A percentile compares a stretch with the other conserved stretches of the same genome.
Conservation (phyloP, 2,329 filamentous ascomycete species). For the Ploettnerulaceae sp. region DNA sequence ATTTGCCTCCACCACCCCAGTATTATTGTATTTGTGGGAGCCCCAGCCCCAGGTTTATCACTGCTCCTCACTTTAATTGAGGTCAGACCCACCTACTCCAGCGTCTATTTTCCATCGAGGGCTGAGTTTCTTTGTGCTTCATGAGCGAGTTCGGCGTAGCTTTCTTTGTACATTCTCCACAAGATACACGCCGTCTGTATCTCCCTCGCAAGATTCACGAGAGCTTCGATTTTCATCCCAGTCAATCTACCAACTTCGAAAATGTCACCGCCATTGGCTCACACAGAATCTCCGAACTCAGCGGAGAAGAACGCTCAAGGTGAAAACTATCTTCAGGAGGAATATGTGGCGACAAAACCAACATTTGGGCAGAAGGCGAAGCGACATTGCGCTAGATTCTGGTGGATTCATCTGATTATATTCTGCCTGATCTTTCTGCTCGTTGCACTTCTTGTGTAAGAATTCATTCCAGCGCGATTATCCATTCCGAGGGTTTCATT, state of each 20-base stretch:
- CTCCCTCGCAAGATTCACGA: neutral
- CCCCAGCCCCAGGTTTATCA: conserved; percentile 10
- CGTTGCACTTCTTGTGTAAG: conserved; percentile 52
- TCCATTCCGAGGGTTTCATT: neutral
- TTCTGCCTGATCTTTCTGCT: conserved; percentile 48
- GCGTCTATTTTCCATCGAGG: conserved; percentile 2
- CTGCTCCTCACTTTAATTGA: conserved; percentile 12
- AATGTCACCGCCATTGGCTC: neutral
- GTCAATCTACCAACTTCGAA: neutral
- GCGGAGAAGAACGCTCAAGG: conserved; percentile 17
- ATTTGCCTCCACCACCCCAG: conserved; percentile 15
- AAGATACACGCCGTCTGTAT: neutral
- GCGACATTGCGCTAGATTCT: conserved; percentile 39
- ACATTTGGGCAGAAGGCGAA: conserved; percentile 25
- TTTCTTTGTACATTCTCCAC: conserved; percentile 2
- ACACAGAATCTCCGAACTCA: conserved; percentile 4
- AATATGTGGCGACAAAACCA: neutral
- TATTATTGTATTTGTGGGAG: neutral
- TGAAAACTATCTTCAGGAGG: neutral
- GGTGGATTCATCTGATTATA: conserved; percentile 50
- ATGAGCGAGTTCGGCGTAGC: conserved; percentile 11
- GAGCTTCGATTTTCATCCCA: neutral
- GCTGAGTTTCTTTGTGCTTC: conserved; percentile 2
- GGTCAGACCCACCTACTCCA: conserved; percentile 9
- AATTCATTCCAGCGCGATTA: conserved; percentile 13